Conservation (phyloP, 768 basidiomycete species). For the Boletus pseudopeckii region DNA sequence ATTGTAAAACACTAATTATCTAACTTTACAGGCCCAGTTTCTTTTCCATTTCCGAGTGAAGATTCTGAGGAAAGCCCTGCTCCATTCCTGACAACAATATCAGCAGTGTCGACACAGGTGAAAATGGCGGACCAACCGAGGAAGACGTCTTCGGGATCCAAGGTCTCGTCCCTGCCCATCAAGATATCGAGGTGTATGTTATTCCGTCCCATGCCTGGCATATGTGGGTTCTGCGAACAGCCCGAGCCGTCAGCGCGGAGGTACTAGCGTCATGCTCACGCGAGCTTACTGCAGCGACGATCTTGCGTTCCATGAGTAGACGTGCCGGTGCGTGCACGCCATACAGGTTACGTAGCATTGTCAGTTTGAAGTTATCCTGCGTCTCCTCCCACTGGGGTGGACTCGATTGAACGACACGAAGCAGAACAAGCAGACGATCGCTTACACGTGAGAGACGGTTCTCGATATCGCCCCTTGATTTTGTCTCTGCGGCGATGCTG, state of each 20-base stretch:
- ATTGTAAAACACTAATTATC: neutral
- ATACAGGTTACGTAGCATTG: slow-evolving; percentile 75
- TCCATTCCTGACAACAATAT: slow-evolving; percentile 47
- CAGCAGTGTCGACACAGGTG: slow-evolving; percentile 1
- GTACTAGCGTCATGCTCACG: neutral
- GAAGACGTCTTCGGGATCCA: slow-evolving; percentile 81
- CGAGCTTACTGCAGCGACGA: slow-evolving; percentile 61
- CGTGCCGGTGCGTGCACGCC: slow-evolving; percentile 90
- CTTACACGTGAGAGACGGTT: slow-evolving; percentile 75
- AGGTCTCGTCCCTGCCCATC: slow-evolving; percentile 85
- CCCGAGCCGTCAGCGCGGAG: neutral
- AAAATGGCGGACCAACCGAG: slow-evolving; percentile 46
- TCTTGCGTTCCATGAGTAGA: slow-evolving; percentile 89
- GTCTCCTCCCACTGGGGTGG: slow-evolving; percentile 83
- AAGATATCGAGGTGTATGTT: slow-evolving; percentile 92
- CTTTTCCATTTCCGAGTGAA: slow-evolving; percentile 69
- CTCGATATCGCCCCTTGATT: slow-evolving; percentile 58
- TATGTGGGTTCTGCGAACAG: slow-evolving; percentile 54
- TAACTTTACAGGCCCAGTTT: slow-evolving; percentile 42
- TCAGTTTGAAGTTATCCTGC: slow-evolving; percentile 83
- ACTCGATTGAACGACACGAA: neutral
- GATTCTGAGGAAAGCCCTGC: slow-evolving; percentile 45
- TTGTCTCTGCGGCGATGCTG: slow-evolving; percentile 72
- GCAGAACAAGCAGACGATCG: neutral
- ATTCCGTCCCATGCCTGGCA: slow-evolving; percentile 59